These are phyloP conservation scores for Anastatica hierochuntica DNA, from an alignment of 345 rosid genomes.

Conservation along the genomic window DNA sequence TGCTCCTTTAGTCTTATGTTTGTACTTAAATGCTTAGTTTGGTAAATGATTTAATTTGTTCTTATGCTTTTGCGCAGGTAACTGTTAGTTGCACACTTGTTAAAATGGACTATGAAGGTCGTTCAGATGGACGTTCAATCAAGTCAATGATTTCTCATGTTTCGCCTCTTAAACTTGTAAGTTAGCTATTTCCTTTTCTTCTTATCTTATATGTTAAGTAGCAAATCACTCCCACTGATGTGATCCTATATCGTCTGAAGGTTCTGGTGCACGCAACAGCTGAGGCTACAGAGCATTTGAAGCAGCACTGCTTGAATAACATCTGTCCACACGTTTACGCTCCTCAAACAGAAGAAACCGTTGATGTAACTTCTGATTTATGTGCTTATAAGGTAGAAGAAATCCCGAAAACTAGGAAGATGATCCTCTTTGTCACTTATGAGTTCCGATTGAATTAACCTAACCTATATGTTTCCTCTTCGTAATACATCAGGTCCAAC, in stretches of 20 bases:
- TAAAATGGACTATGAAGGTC: conserved; percentile 89
- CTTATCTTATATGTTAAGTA: neutral
- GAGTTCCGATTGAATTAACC: neutral
- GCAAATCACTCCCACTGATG: neutral
- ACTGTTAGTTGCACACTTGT: conserved; percentile 78
- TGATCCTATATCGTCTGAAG: conserved; percentile 32
- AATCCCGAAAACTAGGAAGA: neutral
- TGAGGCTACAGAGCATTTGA: conserved; percentile 95
- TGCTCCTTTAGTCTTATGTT: neutral
- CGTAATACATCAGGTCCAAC: conserved; percentile 62
- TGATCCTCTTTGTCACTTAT: neutral
- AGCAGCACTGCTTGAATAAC: conserved; percentile 77
- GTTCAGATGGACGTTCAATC: conserved; percentile 90
- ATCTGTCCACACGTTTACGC: conserved; percentile 87
- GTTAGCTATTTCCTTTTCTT: conserved; percentile 19
- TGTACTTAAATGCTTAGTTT: neutral
- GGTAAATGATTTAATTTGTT: conserved; percentile 5
- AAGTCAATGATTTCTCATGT: conserved; percentile 91
- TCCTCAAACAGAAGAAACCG: conserved; percentile 81
- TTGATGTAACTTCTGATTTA: conserved; percentile 89
- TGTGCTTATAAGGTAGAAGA: conserved; percentile 91
- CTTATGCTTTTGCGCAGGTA: conserved; percentile 45
- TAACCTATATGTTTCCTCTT: conserved; percentile 4
- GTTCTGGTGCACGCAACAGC: conserved; percentile 98
- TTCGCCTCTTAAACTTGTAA: conserved; percentile 88